Evolutionary conservation across 2,329 filamentous ascomycete species (phyloP).

Genomic region (Ceratocystis colombiana): DNA sequence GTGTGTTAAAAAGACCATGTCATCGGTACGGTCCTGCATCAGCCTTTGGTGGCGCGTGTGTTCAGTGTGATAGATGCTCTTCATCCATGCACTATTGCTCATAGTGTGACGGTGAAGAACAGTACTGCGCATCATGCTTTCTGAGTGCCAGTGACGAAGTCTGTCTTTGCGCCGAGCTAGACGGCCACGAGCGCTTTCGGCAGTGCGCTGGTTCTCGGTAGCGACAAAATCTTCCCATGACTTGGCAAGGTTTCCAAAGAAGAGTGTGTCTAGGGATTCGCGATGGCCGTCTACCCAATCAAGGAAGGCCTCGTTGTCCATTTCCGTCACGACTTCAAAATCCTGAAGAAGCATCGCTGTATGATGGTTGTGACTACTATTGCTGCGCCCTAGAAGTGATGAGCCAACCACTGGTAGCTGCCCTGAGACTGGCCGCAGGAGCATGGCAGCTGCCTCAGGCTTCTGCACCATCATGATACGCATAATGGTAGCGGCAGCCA

Average conservation of each 20-base stretch:
- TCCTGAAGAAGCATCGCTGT: slow-evolving; percentile 39
- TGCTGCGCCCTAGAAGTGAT: neutral
- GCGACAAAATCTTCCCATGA: slow-evolving; percentile 82
- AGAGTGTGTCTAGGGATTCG: slow-evolving; percentile 66
- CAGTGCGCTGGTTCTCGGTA: slow-evolving; percentile 68
- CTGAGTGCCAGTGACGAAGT: slow-evolving; percentile 66
- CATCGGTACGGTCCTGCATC: slow-evolving; percentile 88
- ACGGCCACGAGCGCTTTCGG: slow-evolving; percentile 61
- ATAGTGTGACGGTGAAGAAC: slow-evolving; percentile 72
- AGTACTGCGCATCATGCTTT: slow-evolving; percentile 59
- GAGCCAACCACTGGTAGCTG: slow-evolving; percentile 8
- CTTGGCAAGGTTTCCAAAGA: slow-evolving; percentile 70
- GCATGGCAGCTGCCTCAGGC: slow-evolving; percentile 63
- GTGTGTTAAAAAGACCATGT: slow-evolving; percentile 64
- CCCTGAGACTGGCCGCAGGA: slow-evolving; percentile 59
- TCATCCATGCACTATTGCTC: slow-evolving; percentile 82
- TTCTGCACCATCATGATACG: slow-evolving; percentile 92
- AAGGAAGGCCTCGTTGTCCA: slow-evolving; percentile 82
- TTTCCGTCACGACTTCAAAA: slow-evolving; percentile 73
- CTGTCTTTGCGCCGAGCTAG: slow-evolving; percentile 69
- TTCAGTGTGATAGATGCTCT: slow-evolving; percentile 88
- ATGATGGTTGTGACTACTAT: slow-evolving; percentile 16
- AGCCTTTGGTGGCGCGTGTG: slow-evolving; percentile 82
- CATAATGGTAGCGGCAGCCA: slow-evolving; percentile 73
- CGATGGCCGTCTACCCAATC: slow-evolving; percentile 79